Evolutionary conservation across 352 stramenopile genomes (phyloP), one percentile per base, ranked within the genome.

Genomic region (Pythium insidiosum): DNA sequence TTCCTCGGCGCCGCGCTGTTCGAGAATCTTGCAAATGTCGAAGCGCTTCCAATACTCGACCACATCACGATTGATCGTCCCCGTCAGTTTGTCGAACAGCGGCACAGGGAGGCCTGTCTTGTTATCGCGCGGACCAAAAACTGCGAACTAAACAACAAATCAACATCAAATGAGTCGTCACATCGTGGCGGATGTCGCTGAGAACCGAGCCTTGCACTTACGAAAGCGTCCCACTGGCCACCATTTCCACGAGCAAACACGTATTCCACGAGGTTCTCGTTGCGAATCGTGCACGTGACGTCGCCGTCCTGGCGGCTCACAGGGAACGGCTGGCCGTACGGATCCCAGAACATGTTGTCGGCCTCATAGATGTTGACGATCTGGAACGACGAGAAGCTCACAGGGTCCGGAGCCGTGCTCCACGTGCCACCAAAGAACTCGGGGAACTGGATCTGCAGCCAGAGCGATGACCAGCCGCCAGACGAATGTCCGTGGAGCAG

Each of bases 401-500:
- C 76, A 0, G 76, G 76, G 37, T 86, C 73, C 7, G 76, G 76
- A 6, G 76, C 73, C 21, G 73, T 80, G 42, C 76, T 86, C 76
- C 76, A 88, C 5, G 76, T 66, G 15, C 76, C 76, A n/a, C 70
- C 68, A 49, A 88, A 88, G 50, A 83, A 73, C 5, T 79, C 59
- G 0, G 76, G 70, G 44, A 83, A 73, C 37, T 83, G 70, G n/a
- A 88, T 56, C 37, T 86, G 76, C 19, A 88, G 53, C 76, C 76
- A 88, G 13, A 88, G 48, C 10, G 73, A 76, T 19, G 76, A 61
- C 76, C 76, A 88, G 13, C 58, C 76, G 26, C 76, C 76, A 11
- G 73, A 85, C 10, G 76, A 88, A 43, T 88, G 76, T 16, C 76
- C 76, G 30, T 88, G 73, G 9, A 88, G 55, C 47, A 78, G 84